Percentiles rank a stretch among this genome's conserved stretches.
phyloP scores from a whole-genome alignment of 2,329 filamentous ascomycete genomes.

The Colletotrichum shisoi region DNA sequence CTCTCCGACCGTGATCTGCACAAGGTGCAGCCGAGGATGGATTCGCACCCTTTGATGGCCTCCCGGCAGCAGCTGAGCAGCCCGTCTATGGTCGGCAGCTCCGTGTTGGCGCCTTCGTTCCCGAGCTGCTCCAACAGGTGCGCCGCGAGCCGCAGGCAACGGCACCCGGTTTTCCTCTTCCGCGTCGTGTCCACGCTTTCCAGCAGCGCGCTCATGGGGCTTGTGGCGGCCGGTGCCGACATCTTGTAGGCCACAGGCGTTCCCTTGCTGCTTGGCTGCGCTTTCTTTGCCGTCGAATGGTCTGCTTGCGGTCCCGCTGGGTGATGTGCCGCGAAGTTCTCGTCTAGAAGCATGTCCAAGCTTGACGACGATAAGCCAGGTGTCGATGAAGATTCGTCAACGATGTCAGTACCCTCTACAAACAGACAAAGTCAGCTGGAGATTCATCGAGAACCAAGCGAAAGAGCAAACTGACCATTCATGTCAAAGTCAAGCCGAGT shows the following conservation, averaged over 20 bases:
- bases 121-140: constrained; percentile 19
- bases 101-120: constrained; percentile 20
- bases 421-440: no score
- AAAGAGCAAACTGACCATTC: neutral
- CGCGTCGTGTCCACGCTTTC: neutral
- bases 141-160: constrained; percentile 5
- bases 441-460: neutral
- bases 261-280: neutral
- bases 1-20: constrained; percentile 24
- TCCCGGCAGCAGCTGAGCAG: constrained; percentile 22
- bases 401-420: neutral
- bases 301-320: neutral
- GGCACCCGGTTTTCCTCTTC: constrained; percentile 21
- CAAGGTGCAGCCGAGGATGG: constrained; percentile 8
- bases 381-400: constrained; percentile 2
- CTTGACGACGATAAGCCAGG: constrained; percentile 8
- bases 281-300: neutral
- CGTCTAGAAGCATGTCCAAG: constrained; percentile 3
- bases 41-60: constrained; percentile 22
- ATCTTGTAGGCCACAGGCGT: constrained; percentile 15
- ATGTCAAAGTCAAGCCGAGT: constrained; percentile 14
- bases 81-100: constrained; percentile 3
- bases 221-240: neutral
- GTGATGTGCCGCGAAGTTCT: constrained; percentile 6
- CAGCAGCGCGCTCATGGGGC: constrained; percentile 6